Evolutionary conservation across 805 yeast species (phyloP), one percentile per base, ranked within the genome.

Genomic region (Cyberlindnera maritima): DNA sequence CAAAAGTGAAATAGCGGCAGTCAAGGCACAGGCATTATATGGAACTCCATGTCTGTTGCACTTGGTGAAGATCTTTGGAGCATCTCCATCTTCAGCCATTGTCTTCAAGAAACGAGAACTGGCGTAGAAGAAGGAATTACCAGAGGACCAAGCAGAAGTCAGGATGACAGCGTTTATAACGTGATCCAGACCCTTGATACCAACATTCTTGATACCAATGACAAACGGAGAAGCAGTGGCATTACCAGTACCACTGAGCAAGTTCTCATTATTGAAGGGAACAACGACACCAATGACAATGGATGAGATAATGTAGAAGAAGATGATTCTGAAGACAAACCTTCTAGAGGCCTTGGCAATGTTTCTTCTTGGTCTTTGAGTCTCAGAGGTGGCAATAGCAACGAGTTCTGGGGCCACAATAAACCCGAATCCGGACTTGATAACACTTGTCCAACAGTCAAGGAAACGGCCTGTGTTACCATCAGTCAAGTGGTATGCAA

Each of bases 41-140:
- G 95, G 96, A 44, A 87, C 86, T 64, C 95, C 95, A 66, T 71
- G 67, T 57, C 70, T 79, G 69, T 79, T 81, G 17, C 88, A 81
- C 53, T 64, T 76, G 45, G 82, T 69, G 61, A 80, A 71, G 44
- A 75, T 61, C 53, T 69, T 67, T 43, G 88, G 88, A 39, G 83
- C 77, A 60, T 74, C 74, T 11, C 86, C 85, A 59, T 78, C 81
- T 31, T 75, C 82, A 15, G 84, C 79, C 54, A 84, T 66, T 10
- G 86, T 76, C 28, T 77, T 75, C 55, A 84, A 63, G 23, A 28
- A 7, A 7, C 31, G 5, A 11, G 31, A 28, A 4, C 13, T 13
- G 5, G 31, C 5, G 31, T 28, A 28, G n/a, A 28, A 7, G 13
- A 13, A 28, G 31, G 31, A 28, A 11, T 28, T 28, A 7, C 13